Conservation (phyloP, 495 filamentous ascomycete species). For the Gamarada debralockiae region DNA sequence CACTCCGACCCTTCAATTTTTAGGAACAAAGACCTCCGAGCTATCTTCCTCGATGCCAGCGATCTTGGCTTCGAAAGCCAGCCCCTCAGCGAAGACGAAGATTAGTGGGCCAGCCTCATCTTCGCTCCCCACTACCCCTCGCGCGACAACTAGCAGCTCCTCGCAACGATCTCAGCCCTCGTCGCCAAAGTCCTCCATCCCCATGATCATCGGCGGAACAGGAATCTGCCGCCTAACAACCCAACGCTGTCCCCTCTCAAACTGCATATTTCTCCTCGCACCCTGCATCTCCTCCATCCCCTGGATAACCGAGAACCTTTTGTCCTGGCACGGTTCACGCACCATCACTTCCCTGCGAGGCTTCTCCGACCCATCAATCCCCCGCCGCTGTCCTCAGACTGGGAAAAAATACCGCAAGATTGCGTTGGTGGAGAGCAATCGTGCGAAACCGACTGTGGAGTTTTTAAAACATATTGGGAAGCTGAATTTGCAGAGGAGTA, state of each 20-base stretch:
- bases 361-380: slow-evolving; percentile 3
- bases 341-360: slow-evolving; percentile 19
- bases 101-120: not conserved
- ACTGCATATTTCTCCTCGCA: slow-evolving; percentile 38
- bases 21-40: not conserved
- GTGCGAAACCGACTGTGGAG: slow-evolving; percentile 31
- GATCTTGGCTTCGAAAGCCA: not conserved
- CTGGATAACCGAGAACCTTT: slow-evolving; percentile 39
- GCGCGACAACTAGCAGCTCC: not conserved
- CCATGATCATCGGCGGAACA: slow-evolving; percentile 4
- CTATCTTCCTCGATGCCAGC: not conserved
- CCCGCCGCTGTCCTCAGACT: slow-evolving; percentile 8
- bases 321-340: slow-evolving; percentile 35
- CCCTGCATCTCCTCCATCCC: slow-evolving; percentile 39
- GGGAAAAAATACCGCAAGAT: slow-evolving; percentile 30
- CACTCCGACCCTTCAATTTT: not conserved
- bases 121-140: not conserved
- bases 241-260: slow-evolving; percentile 29
- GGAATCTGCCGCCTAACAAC: slow-evolving; percentile 18
- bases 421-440: slow-evolving; percentile 40
- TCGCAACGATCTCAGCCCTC: not conserved
- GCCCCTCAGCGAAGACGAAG: not conserved
- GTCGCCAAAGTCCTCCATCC: not conserved
- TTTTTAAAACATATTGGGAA: slow-evolving; percentile 35
- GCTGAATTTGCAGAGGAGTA: slow-evolving; percentile 27